These are phyloP conservation scores for Candida tibetensis DNA, from an alignment of 805 yeast species.

Conservation along the genomic window DNA sequence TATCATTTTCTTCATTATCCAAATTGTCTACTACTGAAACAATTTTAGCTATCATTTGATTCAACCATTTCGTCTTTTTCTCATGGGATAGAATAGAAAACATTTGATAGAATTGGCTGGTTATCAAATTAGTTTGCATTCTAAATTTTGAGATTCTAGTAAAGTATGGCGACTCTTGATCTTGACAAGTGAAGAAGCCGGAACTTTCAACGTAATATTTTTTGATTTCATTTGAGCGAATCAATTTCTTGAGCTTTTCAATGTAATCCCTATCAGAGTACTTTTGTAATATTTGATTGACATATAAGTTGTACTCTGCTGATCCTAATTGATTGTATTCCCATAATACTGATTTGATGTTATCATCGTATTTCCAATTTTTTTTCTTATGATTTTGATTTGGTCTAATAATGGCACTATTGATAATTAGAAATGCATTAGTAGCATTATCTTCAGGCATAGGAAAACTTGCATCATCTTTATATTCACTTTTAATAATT, in stretches of 20 bases:
- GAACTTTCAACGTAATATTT: slow-evolving; percentile 9
- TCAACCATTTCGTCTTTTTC: slow-evolving; percentile 10
- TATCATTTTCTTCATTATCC: slow-evolving; percentile 10
- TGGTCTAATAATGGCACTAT: slow-evolving; percentile 1
- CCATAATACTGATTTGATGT: slow-evolving; percentile 1
- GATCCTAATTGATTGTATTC: slow-evolving; percentile 5
- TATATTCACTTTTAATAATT: neutral
- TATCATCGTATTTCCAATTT: slow-evolving; percentile 1
- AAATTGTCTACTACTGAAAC: slow-evolving; percentile 12
- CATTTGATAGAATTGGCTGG: slow-evolving; percentile 19
- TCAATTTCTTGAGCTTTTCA: slow-evolving; percentile 1
- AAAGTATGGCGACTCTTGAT: neutral
- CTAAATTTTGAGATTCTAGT: slow-evolving; percentile 3
- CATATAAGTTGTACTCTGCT: slow-evolving; percentile 4
- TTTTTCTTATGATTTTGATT: neutral
- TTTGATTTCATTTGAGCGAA: slow-evolving; percentile 10
- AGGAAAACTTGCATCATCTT: neutral
- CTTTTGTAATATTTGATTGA: slow-evolving; percentile 1
- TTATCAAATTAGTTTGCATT: slow-evolving; percentile 2
- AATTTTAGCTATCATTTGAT: slow-evolving; percentile 7
- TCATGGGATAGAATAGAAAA: slow-evolving; percentile 11
- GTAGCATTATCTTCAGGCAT: slow-evolving; percentile 1
- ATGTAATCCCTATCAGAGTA: neutral
- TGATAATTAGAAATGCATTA: slow-evolving; percentile 5
- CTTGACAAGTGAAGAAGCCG: slow-evolving; percentile 7